Percentiles rank a stretch among this genome's conserved stretches.
Conservation (phyloP, 495 filamentous ascomycete genomes). For the Penicillium longicatenatum region DNA sequence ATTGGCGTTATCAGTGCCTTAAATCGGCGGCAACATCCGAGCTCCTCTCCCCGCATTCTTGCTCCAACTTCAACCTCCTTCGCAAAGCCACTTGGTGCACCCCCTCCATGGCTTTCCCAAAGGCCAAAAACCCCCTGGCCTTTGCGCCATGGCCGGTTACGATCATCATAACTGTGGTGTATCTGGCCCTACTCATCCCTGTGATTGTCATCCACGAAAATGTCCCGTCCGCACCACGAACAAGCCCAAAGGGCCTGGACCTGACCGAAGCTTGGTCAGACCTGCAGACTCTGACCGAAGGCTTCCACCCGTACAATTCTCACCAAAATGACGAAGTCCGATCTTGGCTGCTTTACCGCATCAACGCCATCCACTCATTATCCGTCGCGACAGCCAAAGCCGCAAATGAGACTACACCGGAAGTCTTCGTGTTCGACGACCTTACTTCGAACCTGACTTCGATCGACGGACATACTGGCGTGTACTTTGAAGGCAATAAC, state of each 20-base stretch:
- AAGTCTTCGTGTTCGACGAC: constrained; percentile 76
- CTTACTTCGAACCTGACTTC: constrained; percentile 76
- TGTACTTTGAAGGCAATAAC: constrained; percentile 91
- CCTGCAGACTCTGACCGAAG: constrained; percentile 69
- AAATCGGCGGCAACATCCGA: not conserved
- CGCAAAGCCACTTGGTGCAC: constrained; percentile 4
- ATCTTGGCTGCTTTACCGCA: constrained; percentile 70
- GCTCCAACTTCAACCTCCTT: constrained; percentile 13
- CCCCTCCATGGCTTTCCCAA: constrained; percentile 35
- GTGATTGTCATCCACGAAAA: constrained; percentile 74
- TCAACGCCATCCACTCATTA: constrained; percentile 64
- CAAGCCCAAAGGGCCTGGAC: constrained; percentile 64
- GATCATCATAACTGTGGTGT: constrained; percentile 67
- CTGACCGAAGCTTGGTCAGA: constrained; percentile 86
- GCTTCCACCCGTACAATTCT: constrained; percentile 88
- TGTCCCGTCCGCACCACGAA: constrained; percentile 68
- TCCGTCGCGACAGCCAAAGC: constrained; percentile 19
- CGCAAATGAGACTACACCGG: constrained; percentile 31
- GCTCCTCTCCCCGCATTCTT: constrained; percentile 27
- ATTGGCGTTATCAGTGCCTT: not conserved
- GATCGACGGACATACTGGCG: constrained; percentile 36
- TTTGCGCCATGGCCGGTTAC: constrained; percentile 72
- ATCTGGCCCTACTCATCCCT: constrained; percentile 68
- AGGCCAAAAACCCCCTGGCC: constrained; percentile 55
- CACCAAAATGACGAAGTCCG: constrained; percentile 78